A percentile compares a stretch with the other conserved stretches of the same genome.
These are phyloP conservation scores for Echites panduratus DNA, from an alignment of 257 asterid species.

Conservation along the genomic window DNA sequence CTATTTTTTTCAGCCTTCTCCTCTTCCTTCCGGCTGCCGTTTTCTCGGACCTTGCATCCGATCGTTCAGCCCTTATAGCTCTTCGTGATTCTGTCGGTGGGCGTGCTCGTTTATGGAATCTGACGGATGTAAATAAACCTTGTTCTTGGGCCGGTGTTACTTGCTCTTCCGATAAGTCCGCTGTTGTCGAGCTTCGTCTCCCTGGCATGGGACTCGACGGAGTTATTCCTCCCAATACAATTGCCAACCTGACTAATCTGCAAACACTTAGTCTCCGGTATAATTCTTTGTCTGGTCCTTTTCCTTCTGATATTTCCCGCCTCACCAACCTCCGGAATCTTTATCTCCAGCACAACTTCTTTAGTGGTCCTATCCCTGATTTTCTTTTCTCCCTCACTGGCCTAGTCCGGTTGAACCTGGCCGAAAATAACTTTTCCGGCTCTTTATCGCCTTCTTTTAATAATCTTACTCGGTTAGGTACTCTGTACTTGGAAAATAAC, in stretches of 20 bases:
- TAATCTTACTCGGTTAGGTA: slow-evolving; percentile 65
- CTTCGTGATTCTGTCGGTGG: slow-evolving; percentile 80
- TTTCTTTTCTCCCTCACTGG: slow-evolving; percentile 42
- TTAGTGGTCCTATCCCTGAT: slow-evolving; percentile 59
- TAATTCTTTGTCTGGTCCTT: slow-evolving; percentile 59
- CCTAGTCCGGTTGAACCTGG: slow-evolving; percentile 61
- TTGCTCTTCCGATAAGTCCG: slow-evolving; percentile 49
- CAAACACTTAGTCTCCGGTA: slow-evolving; percentile 81
- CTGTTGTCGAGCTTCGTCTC: slow-evolving; percentile 62
- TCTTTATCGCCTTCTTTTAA: slow-evolving; percentile 44
- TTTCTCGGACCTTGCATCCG: slow-evolving; percentile 56
- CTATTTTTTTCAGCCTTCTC: slow-evolving; percentile 13
- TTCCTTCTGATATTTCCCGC: slow-evolving; percentile 53
- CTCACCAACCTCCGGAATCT: slow-evolving; percentile 52
- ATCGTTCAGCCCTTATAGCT: slow-evolving; percentile 65
- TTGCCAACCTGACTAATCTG: slow-evolving; percentile 56
- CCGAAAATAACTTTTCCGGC: slow-evolving; percentile 72
- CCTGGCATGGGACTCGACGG: slow-evolving; percentile 93
- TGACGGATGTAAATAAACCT: slow-evolving; percentile 44
- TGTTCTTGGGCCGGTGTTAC: slow-evolving; percentile 74
- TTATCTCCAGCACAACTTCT: slow-evolving; percentile 60
- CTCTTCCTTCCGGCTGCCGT: slow-evolving; percentile 25
- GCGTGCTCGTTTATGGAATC: slow-evolving; percentile 68
- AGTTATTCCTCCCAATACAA: slow-evolving; percentile 41
- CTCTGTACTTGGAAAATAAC: slow-evolving; percentile 67